phyloP scores from a whole-genome alignment of 805 yeast species.

The Saccharomyces jurei region DNA sequence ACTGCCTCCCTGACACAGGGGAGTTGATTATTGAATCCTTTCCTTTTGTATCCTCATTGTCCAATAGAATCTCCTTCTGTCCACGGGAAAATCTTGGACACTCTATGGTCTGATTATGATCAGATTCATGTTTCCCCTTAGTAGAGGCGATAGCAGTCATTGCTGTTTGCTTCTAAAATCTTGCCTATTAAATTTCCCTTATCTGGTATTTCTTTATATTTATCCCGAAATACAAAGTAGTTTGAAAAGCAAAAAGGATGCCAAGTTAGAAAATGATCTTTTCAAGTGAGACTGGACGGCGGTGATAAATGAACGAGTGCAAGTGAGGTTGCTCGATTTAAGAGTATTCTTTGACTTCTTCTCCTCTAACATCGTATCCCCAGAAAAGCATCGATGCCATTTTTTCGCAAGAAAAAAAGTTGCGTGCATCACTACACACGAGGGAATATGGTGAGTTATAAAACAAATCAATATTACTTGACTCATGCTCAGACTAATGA shows the following conservation, averaged over 20 bases:
- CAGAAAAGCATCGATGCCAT: not conserved
- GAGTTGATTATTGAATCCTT: slow-evolving; percentile 6
- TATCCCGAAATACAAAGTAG: not conserved
- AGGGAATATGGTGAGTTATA: not conserved
- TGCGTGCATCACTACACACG: not conserved
- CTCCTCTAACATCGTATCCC: not conserved
- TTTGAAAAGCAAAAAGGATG: not conserved
- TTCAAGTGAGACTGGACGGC: not conserved
- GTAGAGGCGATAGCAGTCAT: not conserved
- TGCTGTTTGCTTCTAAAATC: not conserved
- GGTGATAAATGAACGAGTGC: not conserved
- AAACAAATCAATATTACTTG: not conserved
- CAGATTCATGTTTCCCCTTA: not conserved
- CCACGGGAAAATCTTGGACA: not conserved
- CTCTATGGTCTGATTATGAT: not conserved
- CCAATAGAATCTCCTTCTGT: not conserved
- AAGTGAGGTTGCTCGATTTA: not conserved
- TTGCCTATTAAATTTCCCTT: not conserved
- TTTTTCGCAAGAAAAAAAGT: not conserved
- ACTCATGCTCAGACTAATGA: not conserved
- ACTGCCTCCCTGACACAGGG: slow-evolving; percentile 10
- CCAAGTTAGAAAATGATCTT: not conserved
- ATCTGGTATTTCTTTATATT: not conserved
- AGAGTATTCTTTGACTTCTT: not conserved
- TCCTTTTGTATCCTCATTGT: not conserved